Evolutionary conservation across 2,329 filamentous ascomycete genomes (phyloP), one percentile per base, ranked within the genome.

Genomic region (Xylaria sp.): DNA sequence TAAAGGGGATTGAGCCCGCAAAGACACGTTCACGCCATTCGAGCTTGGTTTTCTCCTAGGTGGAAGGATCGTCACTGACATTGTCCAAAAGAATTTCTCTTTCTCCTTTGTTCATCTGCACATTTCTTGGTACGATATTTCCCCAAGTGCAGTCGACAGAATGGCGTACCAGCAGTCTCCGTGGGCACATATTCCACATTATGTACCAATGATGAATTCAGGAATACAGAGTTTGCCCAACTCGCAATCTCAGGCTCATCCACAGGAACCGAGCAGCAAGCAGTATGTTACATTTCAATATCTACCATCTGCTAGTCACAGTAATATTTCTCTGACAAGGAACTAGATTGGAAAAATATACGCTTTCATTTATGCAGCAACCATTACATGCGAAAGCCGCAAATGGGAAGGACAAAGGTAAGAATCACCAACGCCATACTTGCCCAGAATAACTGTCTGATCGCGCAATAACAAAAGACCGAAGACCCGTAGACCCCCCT

Each of bases 401-500:
- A 15, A 78, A 77, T 68, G 76, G 76, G n/a, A 78, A 78, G 64
- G 76, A 78, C 66, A 78, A 78, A 75, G 76, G 76, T 77, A 68
- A 72, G 68, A 25, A 12, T 15, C 7, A 36, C 33, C 48, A 51
- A 56, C 39, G 20, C 20, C n/a, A 58, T 62, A 49, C 28, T 46
- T 51, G 20, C 23, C 39, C 51, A 31, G 59, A 56, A 36, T 20
- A 20, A 33, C 12, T 64, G 31, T 66, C 66, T 68, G 28, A 70
- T 64, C 20, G 28, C 28, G 2, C 15, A 15, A 57, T 58, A 57
- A 62, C 63, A 70, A 65, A 73, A 92, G 92, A 93, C 77, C 90
- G 94, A 73, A 97, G 97, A 80, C 93, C 94, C 8, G 89, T 97
- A 76, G 94, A 97, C 78, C 94, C 94, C 61, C 94, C 94, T 13